Base-by-base conservation (phyloP, 306 rosid genomes). In the Astragalus membranaceus region DNA sequence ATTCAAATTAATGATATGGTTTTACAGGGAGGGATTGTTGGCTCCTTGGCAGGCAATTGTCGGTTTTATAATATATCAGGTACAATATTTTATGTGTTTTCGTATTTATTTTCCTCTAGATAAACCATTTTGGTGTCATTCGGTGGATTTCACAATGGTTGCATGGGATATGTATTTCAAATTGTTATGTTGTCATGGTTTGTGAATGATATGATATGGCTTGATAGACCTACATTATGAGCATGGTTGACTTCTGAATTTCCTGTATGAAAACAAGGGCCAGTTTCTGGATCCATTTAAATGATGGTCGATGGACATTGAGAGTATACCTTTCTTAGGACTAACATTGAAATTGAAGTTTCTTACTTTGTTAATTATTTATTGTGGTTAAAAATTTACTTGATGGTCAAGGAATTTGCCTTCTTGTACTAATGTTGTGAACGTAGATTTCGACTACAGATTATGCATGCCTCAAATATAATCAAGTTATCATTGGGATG, bases 11-110 rank as follows among this genome's bases (percentile, higher is more conserved):
- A 65, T 72, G 29, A 53, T 74, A 42, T 51, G 13, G 47, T 86
- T 71, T 36, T 81, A 63, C 86, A 94, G 97, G 95, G 87, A 53
- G 91, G 95, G 69, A 79, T 95, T 36, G 85, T 91, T 72, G 99
- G 99, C 77, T 86, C 96, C 13, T 78, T 91, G 70, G 74, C 82
- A 36, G 96, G 99, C 57, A 81, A 72, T 82, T 95, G 97, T 63
- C 87, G 84, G 75, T 84, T 86, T 81, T 95, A 83, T 74, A 87
- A 78, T 54, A 52, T 86, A 78, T 87, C 89, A 84, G 99, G 99
- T 95, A 83, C 58, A 70, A 59, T 73, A 32, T 16, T 51, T 50
- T 59, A 17, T 33, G 30, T 4, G 1, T 41, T 36, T 15, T 29
- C 3, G 63, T 23, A 55, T 80, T 61, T 23, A 23, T 76, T 30